phyloP scores from a whole-genome alignment of 2,329 filamentous ascomycete species.

The Diaporthe citrichinensis region DNA sequence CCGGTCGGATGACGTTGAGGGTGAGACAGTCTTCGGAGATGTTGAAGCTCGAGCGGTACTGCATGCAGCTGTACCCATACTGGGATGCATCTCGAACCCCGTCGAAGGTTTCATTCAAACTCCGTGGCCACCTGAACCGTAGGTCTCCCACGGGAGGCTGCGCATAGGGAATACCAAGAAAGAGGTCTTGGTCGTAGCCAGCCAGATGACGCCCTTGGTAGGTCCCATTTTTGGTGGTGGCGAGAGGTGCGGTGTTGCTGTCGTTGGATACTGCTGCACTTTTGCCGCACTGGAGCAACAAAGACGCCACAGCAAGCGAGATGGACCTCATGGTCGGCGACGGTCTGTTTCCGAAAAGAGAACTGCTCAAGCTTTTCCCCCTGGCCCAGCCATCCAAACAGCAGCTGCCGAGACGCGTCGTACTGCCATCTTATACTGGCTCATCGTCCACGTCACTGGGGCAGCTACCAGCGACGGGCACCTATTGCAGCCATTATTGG shows the following conservation, averaged over 20 bases:
- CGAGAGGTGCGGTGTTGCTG: slow-evolving; percentile 34
- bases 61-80: slow-evolving; percentile 62
- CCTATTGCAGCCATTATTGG: slow-evolving; percentile 38
- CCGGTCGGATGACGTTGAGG: slow-evolving; percentile 58
- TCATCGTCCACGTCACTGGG: not conserved
- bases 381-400: not conserved
- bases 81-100: slow-evolving; percentile 55
- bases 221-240: slow-evolving; percentile 50
- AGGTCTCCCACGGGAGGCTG: slow-evolving; percentile 54
- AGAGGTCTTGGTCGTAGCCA: slow-evolving; percentile 56
- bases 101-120: slow-evolving; percentile 56
- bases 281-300: slow-evolving; percentile 14
- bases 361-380: not conserved
- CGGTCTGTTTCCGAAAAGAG: not conserved
- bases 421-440: slow-evolving; percentile 1
- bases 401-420: slow-evolving; percentile 2
- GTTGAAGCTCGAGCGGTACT: slow-evolving; percentile 58
- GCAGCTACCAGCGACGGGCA: not conserved
- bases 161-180: slow-evolving; percentile 57
- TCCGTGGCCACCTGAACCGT: slow-evolving; percentile 54
- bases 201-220: slow-evolving; percentile 52
- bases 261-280: slow-evolving; percentile 1
- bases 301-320: slow-evolving; percentile 22
- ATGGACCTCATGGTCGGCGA: slow-evolving; percentile 33
- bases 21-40: slow-evolving; percentile 65